Base-by-base conservation (phyloP, 768 basidiomycete genomes). In the Boletus insuetus region DNA sequence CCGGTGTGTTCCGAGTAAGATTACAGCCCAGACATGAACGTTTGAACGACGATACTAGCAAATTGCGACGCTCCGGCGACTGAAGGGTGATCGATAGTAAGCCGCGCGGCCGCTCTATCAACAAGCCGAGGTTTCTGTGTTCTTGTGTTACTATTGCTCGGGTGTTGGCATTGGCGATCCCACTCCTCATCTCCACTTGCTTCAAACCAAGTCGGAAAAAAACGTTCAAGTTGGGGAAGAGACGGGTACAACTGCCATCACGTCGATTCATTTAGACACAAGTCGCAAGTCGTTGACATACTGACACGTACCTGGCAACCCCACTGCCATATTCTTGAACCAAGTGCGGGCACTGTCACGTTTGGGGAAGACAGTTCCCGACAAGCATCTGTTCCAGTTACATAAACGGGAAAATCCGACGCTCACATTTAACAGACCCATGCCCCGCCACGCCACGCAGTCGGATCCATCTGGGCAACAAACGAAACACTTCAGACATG, bases 1-100 rank as follows among this genome's bases (percentile, higher is more conserved):
- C 55, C 55, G 60, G 10, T 38, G 14, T 0, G 20, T 6, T 38
- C 60, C 60, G 59, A 49, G 42, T 43, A 42, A 37, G 16, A 14
- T 9, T 14, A 13, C 35, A 29, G 17, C 24, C 13, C 43, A 24
- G 24, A 24, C 24, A 24, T 24, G 6, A 24, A 16, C 43, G 35
- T 29, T 9, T 16, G 26, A 1, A 19, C 11, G 46, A 47, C 26
- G 13, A n/a, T 19, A 20, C n/a, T 29, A 16, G 10, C 26, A 29
- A 29, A 31, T 37, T 34, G 19, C 3, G 22, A 19, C 2, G 20
- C 20, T 29, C 12, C 16, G 12, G 12, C 20, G 19, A 35, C 9
- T n/a, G 31, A 44, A 19, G 9, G 14, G 11, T 9, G 9, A 29
- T 46, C 39, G 22, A 44, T 13, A 31, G 22, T 24, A 24, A 24